phyloP scores from a whole-genome alignment of 2,329 filamentous ascomycete genomes.

The Ophidiomyces ophidiicola region DNA sequence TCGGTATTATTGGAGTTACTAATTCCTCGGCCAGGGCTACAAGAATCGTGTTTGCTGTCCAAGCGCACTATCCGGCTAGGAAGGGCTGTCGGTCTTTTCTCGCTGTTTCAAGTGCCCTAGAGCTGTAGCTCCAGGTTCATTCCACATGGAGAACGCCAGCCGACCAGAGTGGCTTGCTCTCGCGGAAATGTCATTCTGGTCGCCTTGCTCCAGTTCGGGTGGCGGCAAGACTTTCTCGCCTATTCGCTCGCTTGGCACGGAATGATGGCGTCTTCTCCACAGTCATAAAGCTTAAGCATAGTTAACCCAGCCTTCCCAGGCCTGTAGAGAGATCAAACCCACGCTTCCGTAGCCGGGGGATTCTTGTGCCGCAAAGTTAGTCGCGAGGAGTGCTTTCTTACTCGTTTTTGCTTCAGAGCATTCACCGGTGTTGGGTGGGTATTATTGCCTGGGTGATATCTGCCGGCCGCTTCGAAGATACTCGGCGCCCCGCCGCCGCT shows the following conservation, averaged over 20 bases:
- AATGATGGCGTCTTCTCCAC: constrained; percentile 6
- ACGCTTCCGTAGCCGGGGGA: not conserved
- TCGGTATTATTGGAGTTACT: too few relatives aligned
- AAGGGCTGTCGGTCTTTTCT: too few relatives aligned
- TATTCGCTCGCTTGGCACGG: constrained; percentile 6
- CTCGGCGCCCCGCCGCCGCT: not conserved
- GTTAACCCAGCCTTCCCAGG: constrained; percentile 3
- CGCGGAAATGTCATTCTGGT: not conserved
- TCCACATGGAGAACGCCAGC: not conserved
- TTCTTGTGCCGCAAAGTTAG: not conserved
- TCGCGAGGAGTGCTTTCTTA: not conserved
- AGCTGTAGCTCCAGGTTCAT: too few relatives aligned
- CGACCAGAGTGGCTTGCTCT: not conserved
- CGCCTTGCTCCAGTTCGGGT: constrained; percentile 9
- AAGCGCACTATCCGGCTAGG: too few relatives aligned
- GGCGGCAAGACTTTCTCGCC: constrained; percentile 7
- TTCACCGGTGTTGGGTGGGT: too few relatives aligned
- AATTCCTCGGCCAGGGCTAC: too few relatives aligned
- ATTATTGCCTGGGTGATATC: too few relatives aligned
- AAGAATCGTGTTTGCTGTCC: too few relatives aligned
- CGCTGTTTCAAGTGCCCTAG: too few relatives aligned
- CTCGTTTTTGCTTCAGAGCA: too few relatives aligned
- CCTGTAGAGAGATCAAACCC: too few relatives aligned
- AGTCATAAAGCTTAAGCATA: constrained; percentile 11
- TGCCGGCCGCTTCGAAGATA: not conserved